Evolutionary conservation across 2,329 filamentous ascomycete genomes (phyloP), one percentile per base, ranked within the genome.

Genomic region (Chalaropsis ovoidea): DNA sequence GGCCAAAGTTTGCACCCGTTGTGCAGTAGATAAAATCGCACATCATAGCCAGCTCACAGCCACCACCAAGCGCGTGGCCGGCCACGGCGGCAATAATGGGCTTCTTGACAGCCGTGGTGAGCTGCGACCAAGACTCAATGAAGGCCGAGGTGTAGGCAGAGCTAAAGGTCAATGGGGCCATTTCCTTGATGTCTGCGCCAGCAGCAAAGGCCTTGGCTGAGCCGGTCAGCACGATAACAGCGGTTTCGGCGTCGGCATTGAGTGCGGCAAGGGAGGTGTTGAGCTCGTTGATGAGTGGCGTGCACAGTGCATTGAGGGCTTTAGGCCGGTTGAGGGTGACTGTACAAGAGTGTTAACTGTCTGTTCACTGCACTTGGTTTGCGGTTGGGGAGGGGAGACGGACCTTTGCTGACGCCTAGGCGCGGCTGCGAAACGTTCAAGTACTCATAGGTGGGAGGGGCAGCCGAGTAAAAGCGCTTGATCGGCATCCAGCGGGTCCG

Each of bases 121-220:
- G 83, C 69, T 88, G 82, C 5, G 91, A 96, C 94, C 94, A 99
- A 10, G 86, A 86, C 74, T 96, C 91, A 76, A 99, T 97, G 76
- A 99, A 99, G 73, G 95, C 90, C 70, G 80, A 85, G 61, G 85
- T 88, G 79, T 96, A 97, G 47, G 94, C 93, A 69, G 87, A 80
- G 69, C 89, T 84, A 77, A 99, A 99, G 65, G 87, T 92, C 47
- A 96, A 84, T 68, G 90, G 86, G 39, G 90, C 89, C 94, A 99
- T 99, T 77, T 99, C 94, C 77, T 97, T 97, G 80, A 99, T 99
- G 76, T 99, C 94, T 68, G 94, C 94, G 63, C 94, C 94, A 56
- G 94, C 93, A 39, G 93, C 93, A 73, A 96, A 99, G 52, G 93
- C 92, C 76, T 87, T 90, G 70, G 90, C 81, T 58, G 88, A 95